Conservation (phyloP, 2,329 filamentous ascomycete species). For the Verruconis gallopava region DNA sequence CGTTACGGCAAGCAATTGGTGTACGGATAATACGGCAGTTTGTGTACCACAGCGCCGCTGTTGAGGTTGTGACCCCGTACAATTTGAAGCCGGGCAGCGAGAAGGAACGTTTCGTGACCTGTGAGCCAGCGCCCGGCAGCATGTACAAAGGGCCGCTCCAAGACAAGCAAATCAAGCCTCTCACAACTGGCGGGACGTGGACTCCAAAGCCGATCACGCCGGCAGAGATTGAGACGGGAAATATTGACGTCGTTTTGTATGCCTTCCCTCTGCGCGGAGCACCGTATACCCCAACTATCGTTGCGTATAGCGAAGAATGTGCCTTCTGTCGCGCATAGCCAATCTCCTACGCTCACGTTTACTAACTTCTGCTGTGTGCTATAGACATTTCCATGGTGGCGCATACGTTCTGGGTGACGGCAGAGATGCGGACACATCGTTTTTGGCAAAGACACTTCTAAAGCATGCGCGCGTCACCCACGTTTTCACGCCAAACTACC, state of each 20-base stretch:
- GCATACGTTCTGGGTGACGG: constrained; percentile 35
- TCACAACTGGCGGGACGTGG: constrained; percentile 29
- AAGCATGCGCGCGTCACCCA: constrained; percentile 25
- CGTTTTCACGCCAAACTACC: constrained; percentile 36
- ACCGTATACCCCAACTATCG: no score
- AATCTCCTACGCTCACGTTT: not conserved
- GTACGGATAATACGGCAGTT: constrained; percentile 22
- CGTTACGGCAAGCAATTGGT: constrained; percentile 25
- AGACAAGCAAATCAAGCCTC: constrained; percentile 24
- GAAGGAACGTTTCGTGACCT: constrained; percentile 26
- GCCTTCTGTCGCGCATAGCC: no score
- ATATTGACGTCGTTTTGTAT: constrained; percentile 26
- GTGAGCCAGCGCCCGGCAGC: constrained; percentile 15
- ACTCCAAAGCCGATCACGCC: constrained; percentile 21
- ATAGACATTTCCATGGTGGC: constrained; percentile 36
- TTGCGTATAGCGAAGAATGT: no score
- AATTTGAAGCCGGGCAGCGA: constrained; percentile 25
- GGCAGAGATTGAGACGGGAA: constrained; percentile 13
- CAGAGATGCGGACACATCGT: constrained; percentile 22
- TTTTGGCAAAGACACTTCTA: constrained; percentile 22
- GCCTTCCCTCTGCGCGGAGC: no score
- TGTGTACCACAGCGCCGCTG: constrained; percentile 20
- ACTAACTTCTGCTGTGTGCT: not conserved
- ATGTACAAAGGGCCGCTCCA: constrained; percentile 21
- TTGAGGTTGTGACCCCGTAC: constrained; percentile 20